Base-by-base conservation (phyloP, 1,284 basidiomycete species). In the Cutaneotrichosporon arboriforme region DNA sequence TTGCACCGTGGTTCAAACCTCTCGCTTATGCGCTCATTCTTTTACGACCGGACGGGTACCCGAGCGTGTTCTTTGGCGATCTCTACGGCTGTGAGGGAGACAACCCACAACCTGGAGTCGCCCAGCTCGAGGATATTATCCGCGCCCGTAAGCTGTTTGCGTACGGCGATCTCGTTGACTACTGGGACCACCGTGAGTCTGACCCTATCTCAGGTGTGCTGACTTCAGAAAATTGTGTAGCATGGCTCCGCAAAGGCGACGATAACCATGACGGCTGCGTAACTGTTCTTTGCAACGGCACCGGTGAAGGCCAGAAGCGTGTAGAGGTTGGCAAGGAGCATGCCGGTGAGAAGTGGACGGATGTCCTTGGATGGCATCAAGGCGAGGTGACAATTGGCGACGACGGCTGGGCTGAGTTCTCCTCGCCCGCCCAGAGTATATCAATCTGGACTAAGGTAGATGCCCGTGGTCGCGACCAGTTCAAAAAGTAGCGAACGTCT, bases 31-130 rank as follows among this genome's bases (percentile, higher is more conserved):
- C 90, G 1, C 73, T 97, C 47, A 93, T 94, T 68, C 79, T 97
- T 35, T 79, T 96, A 38, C 83, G 90, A 56, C 77, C 80, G 18
- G 80, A 83, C 52, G 93, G 93, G n/a, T 84, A 92, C 72, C 93
- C 93, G 80, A 92, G 90, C 66, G 84, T 96, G 31, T 97, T 97
- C 75, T 90, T 90, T 59, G 91, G 91, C 8, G 93, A 97, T 73
- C 69, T 94, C 21, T 70, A 80, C 62, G 81, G 81, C 15, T 77
- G 73, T 50, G 78, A 76, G 4, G 77, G 78, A 14, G 74, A 78
- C 21, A 78, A 78, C 58, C 77, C 78, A 1, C 77, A 79, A 55
- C 46, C 70, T 52, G 72, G 73, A 9, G 73, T 78, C 23, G 61
- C 52, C 22, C 79, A 80, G 67, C 71, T 81, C 5, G 77, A 72